Evolutionary conservation across 2,329 filamentous ascomycete genomes (phyloP), one percentile per base, ranked within the genome.

Genomic region (Fusarium napiforme): DNA sequence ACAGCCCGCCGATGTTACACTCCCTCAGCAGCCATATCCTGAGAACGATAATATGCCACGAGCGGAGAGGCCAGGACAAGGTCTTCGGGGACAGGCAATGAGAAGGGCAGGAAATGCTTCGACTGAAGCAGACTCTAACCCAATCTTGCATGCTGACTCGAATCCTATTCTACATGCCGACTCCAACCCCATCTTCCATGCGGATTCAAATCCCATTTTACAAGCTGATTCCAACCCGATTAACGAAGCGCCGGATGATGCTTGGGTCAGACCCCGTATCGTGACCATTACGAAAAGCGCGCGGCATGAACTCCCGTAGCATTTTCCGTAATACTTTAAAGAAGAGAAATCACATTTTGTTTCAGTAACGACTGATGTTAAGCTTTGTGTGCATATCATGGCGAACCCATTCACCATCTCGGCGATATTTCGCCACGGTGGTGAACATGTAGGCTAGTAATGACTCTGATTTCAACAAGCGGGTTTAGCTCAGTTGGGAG

Each of bases 401-500:
- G 14, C 5, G n/a, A 34, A 3, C 9, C 11, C 0, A 34, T 5
- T 23, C n/a, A 19, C 15, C 4, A 0, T 10, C n/a, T 34, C 16
- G 0, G 15, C 2, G n/a, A 19, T 6, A 3, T 7, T n/a, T 26
- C 4, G n/a, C 2, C 5, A 2, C 2, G 0, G 2, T n/a, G 7
- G 14, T 5, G 7, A 28, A 34, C 14, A 46, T 47, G 6, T 26
- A 21, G 4, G 2, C 3, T 2, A 16, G 1, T 21, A 26, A 2
- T 0, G 5, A 0, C 1, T 0, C 2, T 5, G 1, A 0, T 2
- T 18, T 15, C 0, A 58, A 47, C 45, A 47, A 69, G 67, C 67
- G 67, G 67, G 67, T 69, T 69, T 69, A 69, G 67, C 67, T 69
- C 67, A 77, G 75, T 77, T 77, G 75, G 74, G 75, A 75, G 74